phyloP scores from a whole-genome alignment of 2,329 filamentous ascomycete species.

The Ophiostoma tasmaniense region DNA sequence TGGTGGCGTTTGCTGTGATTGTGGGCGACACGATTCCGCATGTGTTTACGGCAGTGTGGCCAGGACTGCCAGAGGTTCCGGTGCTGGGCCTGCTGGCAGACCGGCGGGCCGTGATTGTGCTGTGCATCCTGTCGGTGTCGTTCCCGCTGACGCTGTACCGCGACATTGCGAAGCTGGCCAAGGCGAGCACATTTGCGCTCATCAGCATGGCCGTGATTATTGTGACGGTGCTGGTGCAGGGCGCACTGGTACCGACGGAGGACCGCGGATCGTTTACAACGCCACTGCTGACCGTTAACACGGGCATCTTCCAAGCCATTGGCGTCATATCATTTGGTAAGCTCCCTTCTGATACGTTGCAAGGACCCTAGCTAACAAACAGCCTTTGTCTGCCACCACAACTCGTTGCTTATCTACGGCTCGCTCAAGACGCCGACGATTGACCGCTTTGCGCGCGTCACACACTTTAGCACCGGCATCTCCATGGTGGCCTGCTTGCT shows the following conservation, averaged over 20 bases:
- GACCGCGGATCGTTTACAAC: constrained; percentile 62
- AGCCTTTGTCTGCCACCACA: constrained; percentile 76
- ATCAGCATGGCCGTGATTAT: constrained; percentile 91
- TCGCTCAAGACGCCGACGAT: constrained; percentile 90
- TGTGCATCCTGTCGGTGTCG: constrained; percentile 78
- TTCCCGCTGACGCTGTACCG: constrained; percentile 89
- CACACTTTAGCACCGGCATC: constrained; percentile 83
- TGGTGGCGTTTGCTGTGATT: constrained; percentile 97
- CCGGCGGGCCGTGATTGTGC: constrained; percentile 73
- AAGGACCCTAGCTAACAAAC: neutral
- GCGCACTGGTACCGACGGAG: constrained; percentile 62
- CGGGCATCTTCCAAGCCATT: constrained; percentile 88
- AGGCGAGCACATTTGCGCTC: constrained; percentile 87
- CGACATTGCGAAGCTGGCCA: constrained; percentile 96
- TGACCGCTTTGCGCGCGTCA: constrained; percentile 87
- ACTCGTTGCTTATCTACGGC: constrained; percentile 94
- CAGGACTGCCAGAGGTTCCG: constrained; percentile 59
- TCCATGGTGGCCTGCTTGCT: constrained; percentile 86
- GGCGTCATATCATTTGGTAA: constrained; percentile 95
- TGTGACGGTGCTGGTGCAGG: constrained; percentile 77
- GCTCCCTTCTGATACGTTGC: constrained; percentile 21
- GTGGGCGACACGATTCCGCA: constrained; percentile 94
- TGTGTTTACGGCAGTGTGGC: constrained; percentile 76
- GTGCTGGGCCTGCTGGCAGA: constrained; percentile 78
- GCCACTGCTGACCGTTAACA: constrained; percentile 68